phyloP scores from a whole-genome alignment of 164 flowering plant species.

The Saururus chinensis region DNA sequence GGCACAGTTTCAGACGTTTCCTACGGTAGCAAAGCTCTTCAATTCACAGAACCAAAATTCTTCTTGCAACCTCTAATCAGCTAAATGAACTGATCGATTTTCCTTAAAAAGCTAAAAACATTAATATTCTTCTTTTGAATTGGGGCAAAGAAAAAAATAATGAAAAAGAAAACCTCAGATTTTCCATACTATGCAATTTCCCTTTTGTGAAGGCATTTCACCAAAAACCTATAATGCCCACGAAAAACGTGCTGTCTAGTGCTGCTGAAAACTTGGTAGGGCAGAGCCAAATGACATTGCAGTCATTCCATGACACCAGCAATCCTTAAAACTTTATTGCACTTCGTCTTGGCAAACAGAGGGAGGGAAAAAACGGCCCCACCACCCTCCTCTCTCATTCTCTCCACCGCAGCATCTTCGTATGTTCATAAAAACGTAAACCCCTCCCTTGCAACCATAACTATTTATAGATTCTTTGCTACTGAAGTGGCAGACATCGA shows the following conservation, averaged over 20 bases:
- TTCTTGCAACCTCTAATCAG: neutral
- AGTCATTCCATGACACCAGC: neutral
- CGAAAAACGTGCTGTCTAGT: neutral
- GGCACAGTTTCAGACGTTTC: too few relatives aligned
- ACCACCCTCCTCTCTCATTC: conserved; percentile 15
- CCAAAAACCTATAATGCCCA: conserved; percentile 4
- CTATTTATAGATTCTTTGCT: conserved; percentile 1
- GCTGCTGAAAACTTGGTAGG: neutral
- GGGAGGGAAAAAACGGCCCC: conserved; percentile 9
- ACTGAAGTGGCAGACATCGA: conserved; percentile 4
- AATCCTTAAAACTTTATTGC: conserved; percentile 23
- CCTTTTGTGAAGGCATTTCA: neutral
- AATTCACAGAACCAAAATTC: too few relatives aligned
- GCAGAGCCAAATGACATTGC: neutral
- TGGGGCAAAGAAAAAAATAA: neutral
- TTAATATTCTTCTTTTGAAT: conserved; percentile 1
- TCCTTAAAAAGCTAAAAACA: neutral
- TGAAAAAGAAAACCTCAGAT: conserved; percentile 1
- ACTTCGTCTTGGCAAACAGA: conserved; percentile 21
- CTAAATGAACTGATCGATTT: neutral
- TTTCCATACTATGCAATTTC: conserved; percentile 6
- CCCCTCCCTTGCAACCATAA: conserved; percentile 17
- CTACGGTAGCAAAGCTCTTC: neutral
- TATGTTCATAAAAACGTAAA: conserved; percentile 1
- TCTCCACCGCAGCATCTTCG: conserved; percentile 2